phyloP scores from a whole-genome alignment of 331 rosid genomes.

The Acacia pycnantha region DNA sequence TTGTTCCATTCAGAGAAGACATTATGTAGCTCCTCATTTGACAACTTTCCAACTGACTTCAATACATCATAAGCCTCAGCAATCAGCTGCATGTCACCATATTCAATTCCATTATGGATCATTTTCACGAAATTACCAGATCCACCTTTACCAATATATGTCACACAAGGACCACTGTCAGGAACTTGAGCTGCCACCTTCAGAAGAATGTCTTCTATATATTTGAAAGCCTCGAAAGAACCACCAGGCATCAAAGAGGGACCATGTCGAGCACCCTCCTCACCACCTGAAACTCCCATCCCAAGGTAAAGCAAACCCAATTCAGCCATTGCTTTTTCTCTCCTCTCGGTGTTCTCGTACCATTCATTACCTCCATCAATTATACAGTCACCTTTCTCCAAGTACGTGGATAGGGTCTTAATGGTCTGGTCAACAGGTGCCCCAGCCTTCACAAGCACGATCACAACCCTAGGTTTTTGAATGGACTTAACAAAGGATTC shows the following conservation, averaged over 20 bases:
- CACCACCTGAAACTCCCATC: constrained; percentile 63
- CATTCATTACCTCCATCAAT: constrained; percentile 56
- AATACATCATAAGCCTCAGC: constrained; percentile 49
- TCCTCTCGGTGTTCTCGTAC: constrained; percentile 54
- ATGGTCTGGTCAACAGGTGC: constrained; percentile 91
- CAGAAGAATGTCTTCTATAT: constrained; percentile 87
- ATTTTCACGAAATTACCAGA: constrained; percentile 49
- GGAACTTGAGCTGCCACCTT: constrained; percentile 73
- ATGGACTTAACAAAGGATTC: constrained; percentile 53
- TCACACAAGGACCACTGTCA: constrained; percentile 63
- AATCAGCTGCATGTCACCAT: constrained; percentile 57
- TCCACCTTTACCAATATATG: constrained; percentile 50
- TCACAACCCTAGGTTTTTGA: constrained; percentile 56
- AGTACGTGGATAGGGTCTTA: constrained; percentile 62
- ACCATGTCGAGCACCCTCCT: constrained; percentile 62
- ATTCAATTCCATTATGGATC: constrained; percentile 53
- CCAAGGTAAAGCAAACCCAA: constrained; percentile 52
- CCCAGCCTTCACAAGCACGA: constrained; percentile 95
- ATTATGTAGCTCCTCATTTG: constrained; percentile 69
- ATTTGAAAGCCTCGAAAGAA: constrained; percentile 74
- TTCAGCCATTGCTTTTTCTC: constrained; percentile 45
- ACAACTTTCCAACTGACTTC: constrained; percentile 85
- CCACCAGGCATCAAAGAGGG: constrained; percentile 99
- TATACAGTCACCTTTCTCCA: constrained; percentile 61
- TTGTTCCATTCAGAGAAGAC: constrained; percentile 82